Evolutionary conservation across 1,284 basidiomycete genomes (phyloP).

Genomic region (Meira miltonrushii): DNA sequence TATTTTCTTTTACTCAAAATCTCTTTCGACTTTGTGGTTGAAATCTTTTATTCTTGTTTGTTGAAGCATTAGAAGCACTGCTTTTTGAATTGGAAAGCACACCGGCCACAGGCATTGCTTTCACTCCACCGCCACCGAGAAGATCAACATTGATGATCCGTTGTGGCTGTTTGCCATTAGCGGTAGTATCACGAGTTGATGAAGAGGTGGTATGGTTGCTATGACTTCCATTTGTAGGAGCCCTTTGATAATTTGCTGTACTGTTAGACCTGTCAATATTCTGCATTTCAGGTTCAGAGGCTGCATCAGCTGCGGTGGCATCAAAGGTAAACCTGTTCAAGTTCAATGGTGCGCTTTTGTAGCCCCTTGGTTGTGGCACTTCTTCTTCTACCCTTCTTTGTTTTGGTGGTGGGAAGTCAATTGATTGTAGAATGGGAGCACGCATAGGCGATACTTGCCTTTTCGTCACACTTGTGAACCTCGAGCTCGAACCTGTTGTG

Average conservation of each 20-base stretch:
- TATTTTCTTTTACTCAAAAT: too few species aligned
- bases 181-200: neutral
- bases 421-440: too few species aligned
- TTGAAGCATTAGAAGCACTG: neutral
- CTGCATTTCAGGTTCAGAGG: neutral
- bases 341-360: too few species aligned
- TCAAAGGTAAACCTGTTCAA: neutral
- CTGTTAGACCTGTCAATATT: neutral
- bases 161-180: neutral
- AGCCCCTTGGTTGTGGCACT: too few species aligned
- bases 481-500: too few species aligned
- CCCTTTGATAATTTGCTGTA: neutral
- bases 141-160: neutral
- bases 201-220: neutral
- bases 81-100: neutral
- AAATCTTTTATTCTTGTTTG: neutral
- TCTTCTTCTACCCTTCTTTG: too few species aligned
- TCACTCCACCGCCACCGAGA: neutral
- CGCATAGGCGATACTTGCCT: too few species aligned
- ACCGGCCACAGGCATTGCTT: constrained; percentile 2
- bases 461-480: too few species aligned
- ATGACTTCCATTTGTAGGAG: neutral
- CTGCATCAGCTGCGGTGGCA: neutral
- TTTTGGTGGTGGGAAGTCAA: too few species aligned
- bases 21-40: too few species aligned